phyloP scores from a whole-genome alignment of 1,139 yeast species.

The Saccharomyces hybrid region DNA sequence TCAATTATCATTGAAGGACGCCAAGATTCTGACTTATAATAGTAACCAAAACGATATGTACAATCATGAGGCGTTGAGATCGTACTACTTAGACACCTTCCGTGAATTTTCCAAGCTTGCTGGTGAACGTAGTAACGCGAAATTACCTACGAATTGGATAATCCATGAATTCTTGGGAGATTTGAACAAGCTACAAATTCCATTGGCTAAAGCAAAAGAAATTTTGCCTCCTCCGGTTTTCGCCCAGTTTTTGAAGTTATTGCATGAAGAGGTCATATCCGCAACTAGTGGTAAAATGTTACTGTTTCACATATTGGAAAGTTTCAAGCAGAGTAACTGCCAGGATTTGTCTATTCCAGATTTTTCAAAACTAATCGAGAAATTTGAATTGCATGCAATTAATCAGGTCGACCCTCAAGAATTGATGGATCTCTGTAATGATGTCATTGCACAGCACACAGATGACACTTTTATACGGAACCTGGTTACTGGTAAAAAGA shows the following conservation, averaged over 20 bases:
- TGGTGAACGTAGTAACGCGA: conserved; percentile 27
- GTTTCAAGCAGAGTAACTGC: conserved; percentile 32
- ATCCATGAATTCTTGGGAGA: conserved; percentile 75
- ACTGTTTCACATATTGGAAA: conserved; percentile 49
- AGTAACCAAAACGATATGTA: conserved; percentile 25
- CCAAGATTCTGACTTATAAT: conserved; percentile 23
- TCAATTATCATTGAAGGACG: conserved; percentile 56
- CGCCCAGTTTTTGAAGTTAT: conserved; percentile 38
- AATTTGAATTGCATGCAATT: conserved; percentile 42
- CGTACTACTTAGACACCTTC: conserved; percentile 45
- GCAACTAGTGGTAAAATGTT: conserved; percentile 60
- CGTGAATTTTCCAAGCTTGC: conserved; percentile 21
- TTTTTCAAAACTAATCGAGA: conserved; percentile 39
- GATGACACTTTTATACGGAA: conserved; percentile 51
- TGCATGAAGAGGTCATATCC: conserved; percentile 38
- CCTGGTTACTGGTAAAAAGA: conserved; percentile 49
- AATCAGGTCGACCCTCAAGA: conserved; percentile 36
- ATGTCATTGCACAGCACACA: conserved; percentile 38
- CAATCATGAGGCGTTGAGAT: conserved; percentile 37
- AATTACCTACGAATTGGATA: conserved; percentile 67
- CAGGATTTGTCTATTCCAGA: conserved; percentile 24
- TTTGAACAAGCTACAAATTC: conserved; percentile 44
- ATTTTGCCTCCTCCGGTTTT: conserved; percentile 36
- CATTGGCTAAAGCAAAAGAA: conserved; percentile 32
- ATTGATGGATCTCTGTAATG: conserved; percentile 44